Percentiles rank a stretch among this genome's conserved stretches.
Evolutionary conservation across 768 basidiomycete species (phyloP).

Genomic region (Boletus vinaceobasis): DNA sequence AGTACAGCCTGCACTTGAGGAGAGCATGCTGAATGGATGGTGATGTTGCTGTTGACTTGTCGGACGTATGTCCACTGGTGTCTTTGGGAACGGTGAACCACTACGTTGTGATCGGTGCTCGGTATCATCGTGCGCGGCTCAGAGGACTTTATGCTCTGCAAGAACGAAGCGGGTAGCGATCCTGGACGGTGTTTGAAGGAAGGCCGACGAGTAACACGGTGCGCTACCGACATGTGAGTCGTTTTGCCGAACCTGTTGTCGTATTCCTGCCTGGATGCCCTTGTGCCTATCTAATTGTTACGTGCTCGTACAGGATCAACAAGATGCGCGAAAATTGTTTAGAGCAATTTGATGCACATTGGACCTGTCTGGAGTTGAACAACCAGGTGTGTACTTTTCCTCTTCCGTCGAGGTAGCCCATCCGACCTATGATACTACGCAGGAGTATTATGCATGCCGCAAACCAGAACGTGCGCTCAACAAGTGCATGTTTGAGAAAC

Average conservation of each 20-base stretch:
- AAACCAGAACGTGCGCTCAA: constrained; percentile 86
- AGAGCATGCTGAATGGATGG: constrained; percentile 8
- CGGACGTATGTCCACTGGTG: not conserved
- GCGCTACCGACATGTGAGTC: constrained; percentile 88
- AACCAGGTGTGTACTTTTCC: constrained; percentile 77
- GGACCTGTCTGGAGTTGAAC: constrained; percentile 89
- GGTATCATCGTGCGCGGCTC: constrained; percentile 19
- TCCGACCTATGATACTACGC: not conserved
- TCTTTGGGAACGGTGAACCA: not conserved
- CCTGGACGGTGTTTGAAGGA: constrained; percentile 94
- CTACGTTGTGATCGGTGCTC: not conserved
- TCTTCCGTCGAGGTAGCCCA: not conserved
- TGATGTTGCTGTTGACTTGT: not conserved
- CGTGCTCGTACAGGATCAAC: constrained; percentile 55
- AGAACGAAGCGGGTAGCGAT: constrained; percentile 76
- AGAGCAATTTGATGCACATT: constrained; percentile 84
- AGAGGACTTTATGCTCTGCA: constrained; percentile 99
- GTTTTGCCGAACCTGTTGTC: not conserved
- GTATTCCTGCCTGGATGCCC: not conserved
- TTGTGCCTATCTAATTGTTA: not conserved
- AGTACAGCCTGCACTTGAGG: not conserved
- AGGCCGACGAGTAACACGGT: constrained; percentile 92
- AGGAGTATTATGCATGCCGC: constrained; percentile 91
- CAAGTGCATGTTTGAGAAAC: constrained; percentile 93
- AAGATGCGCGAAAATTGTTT: constrained; percentile 94